Percentiles rank a stretch among this genome's conserved stretches.
phyloP scores from a whole-genome alignment of 805 yeast species.

The Hanseniaspora pseudoguilliermondii region DNA sequence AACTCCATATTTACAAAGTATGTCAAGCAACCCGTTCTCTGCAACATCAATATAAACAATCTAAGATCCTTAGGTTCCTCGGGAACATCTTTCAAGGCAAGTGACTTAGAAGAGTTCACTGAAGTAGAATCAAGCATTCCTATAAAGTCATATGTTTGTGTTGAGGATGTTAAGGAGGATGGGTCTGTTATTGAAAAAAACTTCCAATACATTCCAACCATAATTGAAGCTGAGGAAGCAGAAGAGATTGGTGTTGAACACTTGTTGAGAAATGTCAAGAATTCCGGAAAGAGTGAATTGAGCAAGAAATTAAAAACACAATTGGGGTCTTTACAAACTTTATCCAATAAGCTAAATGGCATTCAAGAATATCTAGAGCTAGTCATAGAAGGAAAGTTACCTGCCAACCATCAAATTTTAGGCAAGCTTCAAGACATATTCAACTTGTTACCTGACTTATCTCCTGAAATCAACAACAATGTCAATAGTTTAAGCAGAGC shows the following conservation, averaged over 20 bases:
- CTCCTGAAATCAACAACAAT: conserved; percentile 20
- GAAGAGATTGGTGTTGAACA: conserved; percentile 99
- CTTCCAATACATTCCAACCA: conserved; percentile 83
- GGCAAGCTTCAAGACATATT: conserved; percentile 92
- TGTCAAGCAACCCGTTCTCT: conserved; percentile 60
- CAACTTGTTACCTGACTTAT: conserved; percentile 76
- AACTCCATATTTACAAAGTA: conserved; percentile 69
- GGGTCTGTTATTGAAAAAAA: conserved; percentile 88
- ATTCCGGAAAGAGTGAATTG: conserved; percentile 89
- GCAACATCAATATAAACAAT: conserved; percentile 86
- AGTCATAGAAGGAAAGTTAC: conserved; percentile 58
- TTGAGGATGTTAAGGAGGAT: conserved; percentile 91
- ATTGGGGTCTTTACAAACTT: conserved; percentile 73
- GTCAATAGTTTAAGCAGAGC: conserved; percentile 46
- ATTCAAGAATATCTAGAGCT: conserved; percentile 67
- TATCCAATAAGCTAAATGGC: conserved; percentile 64
- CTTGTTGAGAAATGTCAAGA: conserved; percentile 81
- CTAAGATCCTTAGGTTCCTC: conserved; percentile 15
- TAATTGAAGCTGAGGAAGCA: conserved; percentile 94
- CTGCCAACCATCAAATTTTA: conserved; percentile 77
- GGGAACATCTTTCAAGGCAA: conserved; percentile 28
- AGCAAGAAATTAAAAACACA: conserved; percentile 81
- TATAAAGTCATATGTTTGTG: conserved; percentile 85
- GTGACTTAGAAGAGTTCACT: background rate
- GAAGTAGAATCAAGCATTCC: conserved; percentile 50